These are phyloP conservation scores for Mrakia frigida DNA, from an alignment of 768 basidiomycete species.

Conservation along the genomic window DNA sequence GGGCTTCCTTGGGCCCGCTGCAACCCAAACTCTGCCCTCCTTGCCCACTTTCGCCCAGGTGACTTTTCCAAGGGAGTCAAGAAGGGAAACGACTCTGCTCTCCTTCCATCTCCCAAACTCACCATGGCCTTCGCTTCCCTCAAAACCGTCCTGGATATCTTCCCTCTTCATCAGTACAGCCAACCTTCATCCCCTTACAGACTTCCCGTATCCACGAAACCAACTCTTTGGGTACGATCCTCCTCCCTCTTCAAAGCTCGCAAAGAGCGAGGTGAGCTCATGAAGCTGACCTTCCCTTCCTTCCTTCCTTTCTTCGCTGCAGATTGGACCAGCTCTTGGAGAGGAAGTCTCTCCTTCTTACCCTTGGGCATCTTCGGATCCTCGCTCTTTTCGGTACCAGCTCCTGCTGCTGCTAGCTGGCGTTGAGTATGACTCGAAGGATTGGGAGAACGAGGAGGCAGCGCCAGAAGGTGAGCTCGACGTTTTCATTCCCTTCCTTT, in stretches of 20 bases:
- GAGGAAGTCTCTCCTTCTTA: conserved; percentile 9
- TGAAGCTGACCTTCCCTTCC: not conserved
- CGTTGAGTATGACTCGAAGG: conserved; percentile 5
- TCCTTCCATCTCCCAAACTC: not conserved
- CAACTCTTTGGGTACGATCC: not conserved
- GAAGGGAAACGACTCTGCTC: too few species aligned
- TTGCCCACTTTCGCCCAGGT: too few species aligned
- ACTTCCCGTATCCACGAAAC: not conserved
- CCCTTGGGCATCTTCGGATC: conserved; percentile 21
- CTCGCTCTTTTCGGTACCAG: conserved; percentile 16
- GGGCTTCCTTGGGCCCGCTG: too few species aligned
- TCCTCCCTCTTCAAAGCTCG: not conserved
- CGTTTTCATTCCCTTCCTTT: not conserved
- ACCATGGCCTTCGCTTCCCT: not conserved
- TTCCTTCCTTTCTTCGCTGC: not conserved
- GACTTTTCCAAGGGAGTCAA: too few species aligned
- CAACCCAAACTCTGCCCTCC: too few species aligned
- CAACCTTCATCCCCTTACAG: not conserved
- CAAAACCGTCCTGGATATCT: not conserved
- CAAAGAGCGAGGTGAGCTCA: conserved; percentile 32
- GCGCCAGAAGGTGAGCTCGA: conserved; percentile 26
- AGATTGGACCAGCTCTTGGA: not conserved
- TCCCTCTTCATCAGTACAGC: not conserved
- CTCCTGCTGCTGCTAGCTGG: conserved; percentile 16
- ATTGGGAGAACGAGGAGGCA: conserved; percentile 20